Evolutionary conservation across 2,329 filamentous ascomycete genomes (phyloP), one percentile per base, ranked within the genome.

Genomic region (Fonsecaea erecta): DNA sequence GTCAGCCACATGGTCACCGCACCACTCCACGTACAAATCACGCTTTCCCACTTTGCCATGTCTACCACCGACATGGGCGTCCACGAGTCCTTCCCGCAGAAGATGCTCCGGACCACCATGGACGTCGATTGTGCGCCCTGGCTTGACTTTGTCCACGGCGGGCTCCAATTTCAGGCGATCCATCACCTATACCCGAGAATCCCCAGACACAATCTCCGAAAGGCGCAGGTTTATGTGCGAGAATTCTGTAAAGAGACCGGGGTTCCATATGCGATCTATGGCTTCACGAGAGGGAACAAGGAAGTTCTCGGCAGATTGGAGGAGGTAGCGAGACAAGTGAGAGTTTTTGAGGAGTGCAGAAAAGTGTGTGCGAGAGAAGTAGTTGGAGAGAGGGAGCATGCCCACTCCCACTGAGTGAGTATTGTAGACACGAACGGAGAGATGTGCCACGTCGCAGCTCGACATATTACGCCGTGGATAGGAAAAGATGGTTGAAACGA

Each of bases 81-180:
- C 1, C 83, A 88, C 58, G 93, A 97, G 76, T 95, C 91, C 0
- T 97, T 97, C 76, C 88, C 93, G 0, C 92, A 96, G 77, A 91
- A 89, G 76, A 95, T 96, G 89, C 83, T 97, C 52, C 88, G 93
- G 71, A 97, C 93, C 0, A 96, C 93, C 12, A 96, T 97, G 92
- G 92, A 96, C 69, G 88, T 96, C 24, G 92, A 95, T 75, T 96
- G 92, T 74, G 91, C 92, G 0, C 82, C 85, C 12, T 96, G 93
- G 92, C 82, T 96, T 12, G 92, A 96, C 75, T 96, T 93, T 75
- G 86, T 96, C 77, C 92, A 96, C 72, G 92, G 92, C 24, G 93
- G 92, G 3, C 80, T 96, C 67, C 93, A 96, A 76, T 96, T 96
- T 77, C 92, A 96, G 77, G 92, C 89, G 7, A 89, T 96, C 58